Evolutionary conservation across 1,139 yeast genomes (phyloP), one percentile per base, ranked within the genome.

Genomic region (Magnusiomyces magnusii): DNA sequence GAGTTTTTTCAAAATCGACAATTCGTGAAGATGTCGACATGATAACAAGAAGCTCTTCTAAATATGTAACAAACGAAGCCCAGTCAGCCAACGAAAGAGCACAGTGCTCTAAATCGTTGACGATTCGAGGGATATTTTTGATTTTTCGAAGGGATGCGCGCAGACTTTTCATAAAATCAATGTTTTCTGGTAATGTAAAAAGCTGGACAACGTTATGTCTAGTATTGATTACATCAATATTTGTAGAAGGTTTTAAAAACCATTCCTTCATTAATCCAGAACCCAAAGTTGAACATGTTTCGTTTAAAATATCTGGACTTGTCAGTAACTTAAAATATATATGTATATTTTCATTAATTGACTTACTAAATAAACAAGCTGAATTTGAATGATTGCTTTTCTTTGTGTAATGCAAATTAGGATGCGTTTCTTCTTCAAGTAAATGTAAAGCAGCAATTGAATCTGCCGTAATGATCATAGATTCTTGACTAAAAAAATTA

Each of bases 401-500:
- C 27, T 39, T 59, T 31, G 55, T 24, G 17, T 54, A 54, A 39
- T 60, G 62, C 34, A 58, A 58, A 39, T 64, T 61, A 13, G 67
- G 66, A 57, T 64, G 67, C 9, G 60, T 47, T 47, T 61, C 61
- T 41, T 60, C 62, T 21, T 62, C 65, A 44, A 75, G 66, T 1
- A 76, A 67, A 50, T 68, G 68, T 3, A 76, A 60, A 0, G 79
- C 68, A 41, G 64, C 61, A 36, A 76, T 62, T 47, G 76, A 68
- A 54, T 75, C 76, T n/a, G 69, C 65, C 63, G 76, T 78, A 28
- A 76, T 59, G 39, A 69, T 64, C 72, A 76, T 66, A 17, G 57
- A 34, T 36, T 62, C 54, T 21, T 55, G 57, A 13, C 60, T 57
- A 44, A 21, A 27, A 34, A 15, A 13, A 15, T n/a, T n/a, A n/a